phyloP scores from a whole-genome alignment of 2,329 filamentous ascomycete species.

The Trichophyton rubrum region DNA sequence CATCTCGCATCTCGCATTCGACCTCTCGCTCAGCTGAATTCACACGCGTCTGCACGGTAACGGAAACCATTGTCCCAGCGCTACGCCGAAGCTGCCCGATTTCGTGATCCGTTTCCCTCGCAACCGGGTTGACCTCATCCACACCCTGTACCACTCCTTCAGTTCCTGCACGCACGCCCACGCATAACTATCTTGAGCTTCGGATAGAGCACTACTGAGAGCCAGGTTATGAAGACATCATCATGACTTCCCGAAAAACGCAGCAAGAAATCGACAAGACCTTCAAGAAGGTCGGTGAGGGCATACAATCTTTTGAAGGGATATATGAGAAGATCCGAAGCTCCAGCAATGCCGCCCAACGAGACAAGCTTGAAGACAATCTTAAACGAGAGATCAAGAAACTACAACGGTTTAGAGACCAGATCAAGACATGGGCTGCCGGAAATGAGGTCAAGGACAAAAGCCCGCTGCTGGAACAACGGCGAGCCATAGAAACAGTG shows the following conservation, averaged over 20 bases:
- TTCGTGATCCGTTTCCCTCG: neutral
- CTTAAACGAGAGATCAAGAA: constrained; percentile 99
- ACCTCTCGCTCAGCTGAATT: neutral
- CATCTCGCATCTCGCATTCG: neutral
- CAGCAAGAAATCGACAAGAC: constrained; percentile 98
- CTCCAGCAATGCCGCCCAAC: constrained; percentile 83
- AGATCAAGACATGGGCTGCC: constrained; percentile 98
- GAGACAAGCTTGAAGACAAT: constrained; percentile 96
- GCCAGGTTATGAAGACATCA: constrained; percentile 21
- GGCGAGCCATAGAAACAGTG: constrained; percentile 95
- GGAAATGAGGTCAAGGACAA: constrained; percentile 99
- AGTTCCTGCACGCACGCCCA: too few relatives aligned
- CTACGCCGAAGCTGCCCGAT: neutral
- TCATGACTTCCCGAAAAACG: constrained; percentile 91
- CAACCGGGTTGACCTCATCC: neutral
- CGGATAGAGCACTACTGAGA: neutral
- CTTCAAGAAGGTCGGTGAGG: constrained; percentile 96
- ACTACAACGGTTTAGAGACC: constrained; percentile 88
- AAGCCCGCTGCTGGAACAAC: constrained; percentile 80
- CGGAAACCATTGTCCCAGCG: neutral
- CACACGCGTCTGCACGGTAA: neutral
- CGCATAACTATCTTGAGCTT: neutral
- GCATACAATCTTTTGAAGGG: constrained; percentile 77
- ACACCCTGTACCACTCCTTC: too few relatives aligned
- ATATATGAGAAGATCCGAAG: constrained; percentile 98